A percentile compares a stretch with the other conserved stretches of the same genome.
Conservation (phyloP, 345 rosid species). For the Citrus australasica region DNA sequence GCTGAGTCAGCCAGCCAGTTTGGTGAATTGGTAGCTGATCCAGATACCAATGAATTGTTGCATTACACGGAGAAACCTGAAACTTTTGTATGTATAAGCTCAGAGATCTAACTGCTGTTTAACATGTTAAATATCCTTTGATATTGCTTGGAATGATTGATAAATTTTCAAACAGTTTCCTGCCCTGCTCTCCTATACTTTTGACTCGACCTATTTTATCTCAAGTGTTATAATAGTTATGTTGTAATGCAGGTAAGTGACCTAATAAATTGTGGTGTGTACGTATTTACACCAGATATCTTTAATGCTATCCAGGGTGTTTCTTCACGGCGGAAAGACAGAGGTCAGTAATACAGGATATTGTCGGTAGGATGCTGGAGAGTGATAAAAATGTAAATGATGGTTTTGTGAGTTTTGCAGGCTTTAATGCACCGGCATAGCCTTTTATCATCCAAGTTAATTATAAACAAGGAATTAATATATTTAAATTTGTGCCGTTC, state of each 20-base stretch:
- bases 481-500: neutral
- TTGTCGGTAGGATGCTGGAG: neutral
- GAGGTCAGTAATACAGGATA: conserved; percentile 45
- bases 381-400: neutral
- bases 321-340: conserved; percentile 59
- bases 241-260: conserved; percentile 72
- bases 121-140: neutral
- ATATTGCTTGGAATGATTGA: conserved; percentile 4
- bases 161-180: neutral
- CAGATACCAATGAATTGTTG: conserved; percentile 78
- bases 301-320: conserved; percentile 71
- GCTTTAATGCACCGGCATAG: neutral
- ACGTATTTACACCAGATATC: conserved; percentile 75
- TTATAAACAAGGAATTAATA: neutral
- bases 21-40: conserved; percentile 94
- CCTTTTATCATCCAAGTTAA: neutral
- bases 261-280: conserved; percentile 86
- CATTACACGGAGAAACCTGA: conserved; percentile 98
- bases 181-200: neutral
- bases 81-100: conserved; percentile 69
- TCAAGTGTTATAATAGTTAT: conserved; percentile 7
- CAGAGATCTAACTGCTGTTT: conserved; percentile 3
- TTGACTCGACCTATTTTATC: neutral
- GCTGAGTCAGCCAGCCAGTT: conserved; percentile 90
- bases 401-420: neutral